These are phyloP conservation scores for Arthroderma uncinatum DNA, from an alignment of 2,329 filamentous ascomycete genomes.

Conservation along the genomic window DNA sequence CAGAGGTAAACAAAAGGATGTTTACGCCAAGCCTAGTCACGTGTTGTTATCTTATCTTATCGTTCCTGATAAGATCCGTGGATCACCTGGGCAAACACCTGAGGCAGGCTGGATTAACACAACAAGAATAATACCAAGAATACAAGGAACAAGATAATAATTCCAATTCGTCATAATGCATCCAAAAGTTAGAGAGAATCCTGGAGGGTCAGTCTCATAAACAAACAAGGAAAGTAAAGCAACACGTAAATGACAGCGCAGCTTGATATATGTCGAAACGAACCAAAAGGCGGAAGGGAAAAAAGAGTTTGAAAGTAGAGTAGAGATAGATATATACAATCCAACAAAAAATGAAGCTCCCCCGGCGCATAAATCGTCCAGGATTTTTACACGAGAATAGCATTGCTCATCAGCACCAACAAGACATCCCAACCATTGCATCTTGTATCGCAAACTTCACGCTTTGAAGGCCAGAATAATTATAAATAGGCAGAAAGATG, in stretches of 20 bases:
- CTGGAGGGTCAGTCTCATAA: background rate
- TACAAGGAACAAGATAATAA: background rate
- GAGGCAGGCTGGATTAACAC: too few relatives aligned
- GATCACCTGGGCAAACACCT: background rate
- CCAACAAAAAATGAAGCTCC: background rate
- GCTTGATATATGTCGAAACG: background rate
- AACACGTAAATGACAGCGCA: background rate
- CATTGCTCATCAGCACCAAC: background rate
- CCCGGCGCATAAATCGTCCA: background rate
- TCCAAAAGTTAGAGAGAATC: background rate
- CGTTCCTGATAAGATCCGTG: background rate
- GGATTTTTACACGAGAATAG: background rate
- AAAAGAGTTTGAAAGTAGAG: constrained; percentile 12
- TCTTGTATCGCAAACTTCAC: background rate
- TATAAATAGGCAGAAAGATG: background rate
- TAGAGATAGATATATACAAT: constrained; percentile 14
- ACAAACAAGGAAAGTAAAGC: background rate
- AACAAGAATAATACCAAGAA: background rate
- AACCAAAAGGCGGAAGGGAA: constrained; percentile 5
- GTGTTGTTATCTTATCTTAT: constrained; percentile 3
- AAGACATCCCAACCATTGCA: background rate
- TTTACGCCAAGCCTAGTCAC: background rate
- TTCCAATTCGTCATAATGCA: background rate
- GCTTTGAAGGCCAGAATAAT: background rate
- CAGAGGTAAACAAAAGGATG: background rate